Conservation (phyloP, 2,329 filamentous ascomycete genomes). For the Teratosphaeria nubilosa region DNA sequence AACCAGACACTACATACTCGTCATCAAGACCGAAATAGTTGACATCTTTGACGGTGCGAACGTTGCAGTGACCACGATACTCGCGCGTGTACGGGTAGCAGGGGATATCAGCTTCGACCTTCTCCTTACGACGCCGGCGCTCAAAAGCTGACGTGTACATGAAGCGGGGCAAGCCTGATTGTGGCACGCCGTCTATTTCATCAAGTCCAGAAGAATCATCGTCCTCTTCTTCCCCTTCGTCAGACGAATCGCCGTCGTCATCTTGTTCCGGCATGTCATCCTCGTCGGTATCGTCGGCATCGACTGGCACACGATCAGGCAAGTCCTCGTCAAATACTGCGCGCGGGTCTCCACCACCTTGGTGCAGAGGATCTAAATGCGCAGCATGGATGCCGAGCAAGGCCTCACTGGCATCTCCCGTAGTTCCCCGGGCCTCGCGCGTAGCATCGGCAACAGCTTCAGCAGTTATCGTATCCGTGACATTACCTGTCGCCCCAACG, state of each 20-base stretch:
- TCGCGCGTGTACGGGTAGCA: conserved; percentile 47
- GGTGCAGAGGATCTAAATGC: not conserved
- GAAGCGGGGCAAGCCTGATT: conserved; percentile 21
- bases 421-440: not conserved
- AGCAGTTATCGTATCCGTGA: conserved; percentile 9
- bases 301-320: not conserved
- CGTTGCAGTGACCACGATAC: conserved; percentile 57
- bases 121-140: conserved; percentile 36
- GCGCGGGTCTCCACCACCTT: not conserved
- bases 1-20: conserved; percentile 58
- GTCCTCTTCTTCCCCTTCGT: conserved; percentile 17
- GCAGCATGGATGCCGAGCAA: not conserved
- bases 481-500: conserved; percentile 6
- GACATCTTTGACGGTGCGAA: conserved; percentile 59
- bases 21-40: conserved; percentile 59
- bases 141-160: conserved; percentile 42
- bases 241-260: conserved; percentile 16
- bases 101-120: conserved; percentile 45
- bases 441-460: conserved; percentile 10
- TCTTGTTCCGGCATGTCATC: conserved; percentile 12
- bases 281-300: conserved; percentile 8
- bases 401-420: not conserved
- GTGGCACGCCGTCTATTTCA: conserved; percentile 27
- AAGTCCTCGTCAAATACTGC: not conserved
- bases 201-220: conserved; percentile 24